Conservation (phyloP, 2,329 filamentous ascomycete genomes). For the Aureobasidium sp. region DNA sequence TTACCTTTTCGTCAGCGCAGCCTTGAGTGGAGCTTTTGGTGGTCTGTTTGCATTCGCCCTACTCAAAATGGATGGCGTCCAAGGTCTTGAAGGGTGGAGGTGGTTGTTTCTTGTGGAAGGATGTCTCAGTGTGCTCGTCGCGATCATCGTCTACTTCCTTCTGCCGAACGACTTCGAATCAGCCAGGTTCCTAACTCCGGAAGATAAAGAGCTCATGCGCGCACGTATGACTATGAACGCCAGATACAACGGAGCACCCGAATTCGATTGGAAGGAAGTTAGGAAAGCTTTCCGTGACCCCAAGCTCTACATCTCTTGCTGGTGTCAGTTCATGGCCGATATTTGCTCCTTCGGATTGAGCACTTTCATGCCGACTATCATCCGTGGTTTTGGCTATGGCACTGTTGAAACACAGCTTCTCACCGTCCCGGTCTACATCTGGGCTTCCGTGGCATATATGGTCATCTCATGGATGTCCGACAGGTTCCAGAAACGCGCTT, state of each 20-base stretch:
- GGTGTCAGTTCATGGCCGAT: conserved; percentile 60
- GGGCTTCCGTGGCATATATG: conserved; percentile 64
- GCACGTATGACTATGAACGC: conserved; percentile 5
- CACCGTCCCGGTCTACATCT: conserved; percentile 67
- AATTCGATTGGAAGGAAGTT: conserved; percentile 54
- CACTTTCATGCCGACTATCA: conserved; percentile 72
- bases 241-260: background rate
- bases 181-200: conserved; percentile 49
- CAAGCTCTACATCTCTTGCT: conserved; percentile 31
- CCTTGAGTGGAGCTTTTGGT: conserved; percentile 62
- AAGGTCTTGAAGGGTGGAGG: conserved; percentile 59
- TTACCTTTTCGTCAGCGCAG: conserved; percentile 63
- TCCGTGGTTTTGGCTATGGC: conserved; percentile 60
- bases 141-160: conserved; percentile 44
- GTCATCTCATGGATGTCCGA: conserved; percentile 58
- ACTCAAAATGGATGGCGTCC: conserved; percentile 60
- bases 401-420: conserved; percentile 61
- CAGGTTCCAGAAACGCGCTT: conserved; percentile 52
- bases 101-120: conserved; percentile 61
- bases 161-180: conserved; percentile 60
- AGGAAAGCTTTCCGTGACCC: conserved; percentile 60
- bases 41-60: conserved; percentile 67
- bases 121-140: conserved; percentile 45
- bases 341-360: conserved; percentile 72
- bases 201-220: conserved; percentile 52